Conservation (phyloP, 2,329 filamentous ascomycete genomes). For the Arthrinium puccinioides region DNA sequence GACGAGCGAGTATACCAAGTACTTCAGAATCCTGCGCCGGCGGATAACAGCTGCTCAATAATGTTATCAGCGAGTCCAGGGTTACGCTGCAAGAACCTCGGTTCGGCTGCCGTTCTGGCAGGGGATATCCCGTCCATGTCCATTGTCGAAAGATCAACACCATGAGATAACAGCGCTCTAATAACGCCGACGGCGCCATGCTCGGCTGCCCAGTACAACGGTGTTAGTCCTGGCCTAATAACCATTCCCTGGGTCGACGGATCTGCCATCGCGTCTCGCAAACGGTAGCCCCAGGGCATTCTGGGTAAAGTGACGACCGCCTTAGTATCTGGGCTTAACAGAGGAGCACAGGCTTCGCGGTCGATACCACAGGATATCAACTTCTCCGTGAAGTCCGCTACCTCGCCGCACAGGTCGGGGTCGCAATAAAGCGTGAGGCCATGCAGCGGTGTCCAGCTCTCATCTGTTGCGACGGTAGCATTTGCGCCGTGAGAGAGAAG, state of each 20-base stretch:
- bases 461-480: neutral
- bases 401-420: neutral
- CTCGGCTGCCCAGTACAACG: constrained; percentile 4
- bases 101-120: neutral
- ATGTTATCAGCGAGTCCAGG: neutral
- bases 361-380: neutral
- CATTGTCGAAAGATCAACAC: neutral
- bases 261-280: neutral
- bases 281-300: neutral
- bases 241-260: neutral
- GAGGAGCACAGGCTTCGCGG: neutral
- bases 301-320: neutral
- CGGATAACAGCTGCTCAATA: neutral
- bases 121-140: neutral
- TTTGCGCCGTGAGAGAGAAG: neutral
- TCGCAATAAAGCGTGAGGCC: neutral
- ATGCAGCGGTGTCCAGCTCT: neutral
- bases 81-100: neutral
- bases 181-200: constrained; percentile 2
- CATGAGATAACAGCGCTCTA: neutral
- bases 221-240: neutral
- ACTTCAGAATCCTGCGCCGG: neutral
- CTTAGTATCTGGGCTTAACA: neutral
- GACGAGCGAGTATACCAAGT: neutral
- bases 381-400: neutral